Evolutionary conservation across 257 asterid species (phyloP), one percentile per base, ranked within the genome.

Genomic region (Paulownia fortunei): DNA sequence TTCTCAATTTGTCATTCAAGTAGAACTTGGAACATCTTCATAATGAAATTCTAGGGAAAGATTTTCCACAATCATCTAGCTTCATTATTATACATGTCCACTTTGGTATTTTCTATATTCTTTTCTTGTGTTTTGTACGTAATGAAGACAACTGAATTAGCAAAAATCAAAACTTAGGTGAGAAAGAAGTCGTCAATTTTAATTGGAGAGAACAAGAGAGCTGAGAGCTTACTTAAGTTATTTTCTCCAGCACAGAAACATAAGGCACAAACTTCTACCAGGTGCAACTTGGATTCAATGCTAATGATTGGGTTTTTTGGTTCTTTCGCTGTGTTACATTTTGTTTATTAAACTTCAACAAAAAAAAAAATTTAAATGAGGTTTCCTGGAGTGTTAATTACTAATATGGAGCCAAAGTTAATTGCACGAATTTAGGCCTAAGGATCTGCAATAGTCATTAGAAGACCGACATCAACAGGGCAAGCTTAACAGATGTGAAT

Each of bases 61-160:
- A 24, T 73, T 60, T 59, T 23, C 67, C 49, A 73, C 32, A 26
- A 42, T 6, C 69, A 73, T 42, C 69, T 27, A 27, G 13, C 62
- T 44, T 44, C 62, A n/a, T 32, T 18, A 27, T 9, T 61, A 30
- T n/a, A 11, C 21, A 24, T 61, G 39, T 13, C 37, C 5, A 39
- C 5, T 74, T 42, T 74, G 47, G 34, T 37, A 58, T 12, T 72
- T 13, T 7, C n/a, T 39, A 56, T 37, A 56, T 41, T 73, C 13
- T 55, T 58, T 2, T 5, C 41, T 59, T n/a, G 32, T 55, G 12
- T 55, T 12, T 52, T 12, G 41, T 24, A 21, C 19, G 12, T 59
- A 72, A 19, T 30, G 21, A 54, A 30, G 44, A 19, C 16, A 71
- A 19, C 13, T 32, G 21, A n/a, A 32, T 24, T 11, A 52, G 51